Evolutionary conservation across 2,329 filamentous ascomycete genomes (phyloP), one percentile per base, ranked within the genome.

Genomic region (Diaporthe eres): DNA sequence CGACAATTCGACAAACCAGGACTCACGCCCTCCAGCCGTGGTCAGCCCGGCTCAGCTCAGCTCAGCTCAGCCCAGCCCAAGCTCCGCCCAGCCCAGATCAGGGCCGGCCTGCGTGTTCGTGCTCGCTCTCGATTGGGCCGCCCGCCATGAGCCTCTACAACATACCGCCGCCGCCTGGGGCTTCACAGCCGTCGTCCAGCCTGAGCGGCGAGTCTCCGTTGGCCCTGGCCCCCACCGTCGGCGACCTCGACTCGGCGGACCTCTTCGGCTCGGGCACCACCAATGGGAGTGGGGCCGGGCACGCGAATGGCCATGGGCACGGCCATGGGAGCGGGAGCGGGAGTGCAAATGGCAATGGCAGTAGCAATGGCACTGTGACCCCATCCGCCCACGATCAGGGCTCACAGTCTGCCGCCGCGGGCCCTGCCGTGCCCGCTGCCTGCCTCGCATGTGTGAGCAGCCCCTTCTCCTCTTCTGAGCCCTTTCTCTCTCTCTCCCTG

Each of bases 391-490:
- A 70, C 49, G 74, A 76, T 58, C 51, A 68, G 39, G 53, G 31
- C 17, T 76, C 74, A 19, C 68, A 74, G 51, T 34, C 72, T 63
- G n/a, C 42, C n/a, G 61, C 61, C 17, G 53, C 55, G 34, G 58
- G 51, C 70, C 79, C 83, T 76, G 82, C 85, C 42, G 83, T 88
- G 74, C 85, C 88, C 65, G 88, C 89, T 42, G 89, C 89, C 34
- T 91, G 89, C 80, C 83, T 91, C 61, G 86, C 87, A 74, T 91
- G 89, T 82, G 89, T 91, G 85, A 84, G 88, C 84, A 44, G 44
- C 22, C 47, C 31, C 17, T 13, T 37, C 47, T 53, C 65, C 37
- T 51, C 22, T 53, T 8, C 31, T 39, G 55, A 58, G 19, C 31
- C 47, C 10, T 28, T 22, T 15, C 25, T 34, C 28, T 42, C 65